A percentile compares a stretch with the other conserved stretches of the same genome.
These are phyloP conservation scores for Rhynchosporium agropyri DNA, from an alignment of 2,329 filamentous ascomycete species.

Conservation along the genomic window DNA sequence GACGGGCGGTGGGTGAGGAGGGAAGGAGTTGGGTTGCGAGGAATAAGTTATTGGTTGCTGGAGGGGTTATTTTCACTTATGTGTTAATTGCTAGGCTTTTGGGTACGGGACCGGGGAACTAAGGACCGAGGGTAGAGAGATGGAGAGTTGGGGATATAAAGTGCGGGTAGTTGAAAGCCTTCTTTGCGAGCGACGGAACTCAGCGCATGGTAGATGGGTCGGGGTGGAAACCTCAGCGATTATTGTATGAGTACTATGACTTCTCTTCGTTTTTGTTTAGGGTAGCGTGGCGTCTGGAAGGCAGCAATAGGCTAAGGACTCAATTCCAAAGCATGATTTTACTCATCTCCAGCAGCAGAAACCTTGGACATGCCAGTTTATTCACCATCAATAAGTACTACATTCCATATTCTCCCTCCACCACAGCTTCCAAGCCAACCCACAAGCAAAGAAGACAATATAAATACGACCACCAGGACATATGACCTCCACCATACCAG, in stretches of 20 bases:
- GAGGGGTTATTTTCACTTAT: conserved; percentile 75
- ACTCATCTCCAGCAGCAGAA: too few species aligned
- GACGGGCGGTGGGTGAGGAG: conserved; percentile 73
- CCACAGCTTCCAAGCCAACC: too few species aligned
- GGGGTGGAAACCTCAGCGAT: not conserved
- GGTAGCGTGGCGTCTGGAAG: conserved; percentile 6
- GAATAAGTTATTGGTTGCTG: conserved; percentile 76
- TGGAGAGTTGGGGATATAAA: not conserved
- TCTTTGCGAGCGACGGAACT: too few species aligned
- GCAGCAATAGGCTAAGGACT: not conserved
- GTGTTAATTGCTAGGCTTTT: conserved; percentile 79
- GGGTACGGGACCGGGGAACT: conserved; percentile 33
- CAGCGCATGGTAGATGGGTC: not conserved
- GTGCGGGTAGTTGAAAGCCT: too few species aligned
- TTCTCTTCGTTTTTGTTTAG: not conserved
- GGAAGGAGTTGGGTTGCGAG: conserved; percentile 80
- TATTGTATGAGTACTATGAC: not conserved
- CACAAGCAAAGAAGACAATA: too few species aligned
- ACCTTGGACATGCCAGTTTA: too few species aligned
- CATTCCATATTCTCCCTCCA: too few species aligned
- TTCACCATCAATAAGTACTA: too few species aligned
- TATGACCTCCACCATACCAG: too few species aligned
- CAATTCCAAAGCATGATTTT: too few species aligned
- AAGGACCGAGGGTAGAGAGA: not conserved
- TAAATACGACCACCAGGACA: too few species aligned